Conservation (phyloP, 805 yeast genomes). For the Candida taoyuanica region DNA sequence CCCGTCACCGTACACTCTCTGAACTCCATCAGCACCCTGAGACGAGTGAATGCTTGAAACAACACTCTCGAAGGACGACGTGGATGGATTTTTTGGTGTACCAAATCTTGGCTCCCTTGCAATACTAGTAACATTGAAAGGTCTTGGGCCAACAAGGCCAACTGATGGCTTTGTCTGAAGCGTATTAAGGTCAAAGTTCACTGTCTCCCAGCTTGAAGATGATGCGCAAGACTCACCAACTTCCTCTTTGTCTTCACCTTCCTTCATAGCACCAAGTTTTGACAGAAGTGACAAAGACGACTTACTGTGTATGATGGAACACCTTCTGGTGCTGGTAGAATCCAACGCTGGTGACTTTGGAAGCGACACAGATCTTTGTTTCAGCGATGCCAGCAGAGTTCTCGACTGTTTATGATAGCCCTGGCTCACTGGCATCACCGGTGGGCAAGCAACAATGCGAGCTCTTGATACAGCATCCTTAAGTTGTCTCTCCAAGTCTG, state of each 20-base stretch:
- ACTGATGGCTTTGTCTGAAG: no score
- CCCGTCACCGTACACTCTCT: background rate
- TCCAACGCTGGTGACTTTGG: background rate
- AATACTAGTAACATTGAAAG: background rate
- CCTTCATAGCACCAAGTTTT: background rate
- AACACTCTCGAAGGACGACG: background rate
- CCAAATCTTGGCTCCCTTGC: background rate
- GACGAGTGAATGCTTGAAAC: background rate
- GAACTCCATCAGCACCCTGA: background rate
- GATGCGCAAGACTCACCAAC: background rate
- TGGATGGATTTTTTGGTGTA: background rate
- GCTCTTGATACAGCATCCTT: background rate
- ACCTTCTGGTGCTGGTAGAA: conserved; percentile 1
- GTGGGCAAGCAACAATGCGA: no score
- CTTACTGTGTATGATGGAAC: conserved; percentile 11
- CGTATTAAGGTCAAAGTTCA: no score
- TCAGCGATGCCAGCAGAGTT: conserved; percentile 5
- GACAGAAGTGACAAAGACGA: conserved; percentile 9
- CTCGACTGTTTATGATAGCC: conserved; percentile 7
- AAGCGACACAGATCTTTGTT: conserved; percentile 4
- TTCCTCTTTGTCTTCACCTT: background rate
- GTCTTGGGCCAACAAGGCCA: background rate
- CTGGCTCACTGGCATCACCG: background rate
- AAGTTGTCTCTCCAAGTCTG: conserved; percentile 5
- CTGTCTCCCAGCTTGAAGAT: no score